phyloP scores from a whole-genome alignment of 208 protist genomes.

The Leishmania amazonensis region DNA sequence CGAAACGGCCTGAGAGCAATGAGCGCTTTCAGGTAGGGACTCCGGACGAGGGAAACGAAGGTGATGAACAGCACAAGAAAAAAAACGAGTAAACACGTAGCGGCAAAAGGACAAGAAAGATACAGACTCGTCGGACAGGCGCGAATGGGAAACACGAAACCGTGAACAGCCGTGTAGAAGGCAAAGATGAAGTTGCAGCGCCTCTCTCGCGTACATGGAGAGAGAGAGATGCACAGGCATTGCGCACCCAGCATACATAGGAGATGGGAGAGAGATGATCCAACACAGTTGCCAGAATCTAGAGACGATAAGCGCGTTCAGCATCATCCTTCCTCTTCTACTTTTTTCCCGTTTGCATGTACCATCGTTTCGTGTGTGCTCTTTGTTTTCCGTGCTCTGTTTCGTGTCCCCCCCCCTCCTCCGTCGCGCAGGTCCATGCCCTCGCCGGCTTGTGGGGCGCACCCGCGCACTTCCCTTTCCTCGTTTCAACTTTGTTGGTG shows the following conservation, averaged over 20 bases:
- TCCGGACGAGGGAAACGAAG: background rate
- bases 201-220: background rate
- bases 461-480: background rate
- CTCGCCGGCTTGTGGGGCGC: background rate
- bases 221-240: background rate
- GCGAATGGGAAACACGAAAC: background rate
- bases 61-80: background rate
- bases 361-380: too few relatives aligned
- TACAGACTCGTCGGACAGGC: background rate
- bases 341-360: too few relatives aligned
- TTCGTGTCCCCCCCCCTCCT: background rate
- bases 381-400: too few relatives aligned
- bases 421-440: background rate
- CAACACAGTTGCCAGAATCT: background rate
- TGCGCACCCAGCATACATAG: background rate
- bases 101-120: background rate
- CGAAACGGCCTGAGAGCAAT: background rate
- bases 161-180: background rate
- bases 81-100: background rate
- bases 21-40: background rate
- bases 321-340: background rate
- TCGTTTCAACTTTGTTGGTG: too few relatives aligned
- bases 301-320: background rate
- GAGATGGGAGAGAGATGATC: background rate
- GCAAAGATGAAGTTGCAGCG: background rate